Base-by-base conservation (phyloP, 495 filamentous ascomycete genomes). In the Evansstolkia leycettana region DNA sequence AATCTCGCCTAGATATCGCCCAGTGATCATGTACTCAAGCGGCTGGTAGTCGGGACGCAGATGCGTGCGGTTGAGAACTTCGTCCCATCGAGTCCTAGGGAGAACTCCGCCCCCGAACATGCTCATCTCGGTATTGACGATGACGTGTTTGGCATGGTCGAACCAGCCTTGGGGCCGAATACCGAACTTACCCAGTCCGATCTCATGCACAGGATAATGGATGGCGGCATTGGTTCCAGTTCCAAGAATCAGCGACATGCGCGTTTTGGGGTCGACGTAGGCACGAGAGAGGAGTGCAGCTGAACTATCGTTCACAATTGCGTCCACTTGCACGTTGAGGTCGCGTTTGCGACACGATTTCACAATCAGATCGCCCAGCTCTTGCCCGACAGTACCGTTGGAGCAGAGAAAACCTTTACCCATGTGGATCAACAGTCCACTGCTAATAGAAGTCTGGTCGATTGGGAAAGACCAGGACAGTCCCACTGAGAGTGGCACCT, bases 91-190 rank as follows among this genome's bases (percentile, higher is more conserved):
- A 7, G 75, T 86, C 55, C 77, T 76, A 5, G 85, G 66, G 10
- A 75, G 63, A 9, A 80, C 65, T 15, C 72, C 69, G 8, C 73
- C 70, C 3, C 86, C 86, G 23, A 78, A 82, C 61, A 94, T 92
- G 47, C 80, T 84, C 76, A 85, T 77, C 52, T 94, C 87, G 5
- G 80, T 93, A 54, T 94, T 93, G 43, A 92, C 70, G 2, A 88
- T 77, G 19, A 92, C 80, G 41, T 78, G 55, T 31, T 61, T 63
- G 14, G 52, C 64, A 27, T 75, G 60, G 9, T 68, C 65, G 25
- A 60, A 72, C 55, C 57, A 64, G 9, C 54, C 54, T 10, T 52
- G 45, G 0, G 57, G 54, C 20, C 69, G 47, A 0, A 42, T 38
- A 5, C 60, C 61, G 32, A 73, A 68, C 43, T 92, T 92, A 47